Conservation (phyloP, 176 grass and related monocot species). For the Puya raimondii region DNA sequence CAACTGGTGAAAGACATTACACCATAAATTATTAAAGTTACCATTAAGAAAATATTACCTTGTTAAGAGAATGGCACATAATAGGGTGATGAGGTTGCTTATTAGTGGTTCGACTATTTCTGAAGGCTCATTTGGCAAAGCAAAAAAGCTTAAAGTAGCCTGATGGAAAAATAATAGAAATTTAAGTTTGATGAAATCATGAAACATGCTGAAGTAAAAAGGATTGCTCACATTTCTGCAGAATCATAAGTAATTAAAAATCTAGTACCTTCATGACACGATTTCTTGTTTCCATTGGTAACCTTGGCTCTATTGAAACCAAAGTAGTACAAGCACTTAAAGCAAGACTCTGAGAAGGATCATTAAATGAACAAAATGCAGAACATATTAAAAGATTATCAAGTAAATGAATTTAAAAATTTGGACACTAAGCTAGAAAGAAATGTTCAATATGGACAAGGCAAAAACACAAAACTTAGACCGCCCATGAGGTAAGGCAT, state of each 20-base stretch:
- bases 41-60: slow-evolving; percentile 39
- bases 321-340: slow-evolving; percentile 92
- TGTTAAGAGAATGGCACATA: slow-evolving; percentile 88
- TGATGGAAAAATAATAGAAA: slow-evolving; percentile 15
- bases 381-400: slow-evolving; percentile 5
- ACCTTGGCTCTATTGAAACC: slow-evolving; percentile 86
- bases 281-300: slow-evolving; percentile 97
- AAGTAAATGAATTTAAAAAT: slow-evolving; percentile 2
- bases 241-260: background rate
- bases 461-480: background rate
- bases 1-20: background rate
- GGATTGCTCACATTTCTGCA: background rate
- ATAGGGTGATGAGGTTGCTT: slow-evolving; percentile 79
- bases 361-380: slow-evolving; percentile 18
- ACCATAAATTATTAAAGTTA: background rate
- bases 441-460: too few species aligned
- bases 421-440: background rate
- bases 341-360: slow-evolving; percentile 67
- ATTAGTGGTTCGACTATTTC: slow-evolving; percentile 70
- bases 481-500: background rate
- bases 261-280: slow-evolving; percentile 85
- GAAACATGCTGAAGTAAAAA: background rate
- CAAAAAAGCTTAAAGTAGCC: slow-evolving; percentile 95
- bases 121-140: slow-evolving; percentile 78
- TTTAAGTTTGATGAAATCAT: background rate